Percentiles rank a stretch among this genome's conserved stretches.
Conservation (phyloP, 441 rosid species). For the Pelargonium cotyledonis region DNA sequence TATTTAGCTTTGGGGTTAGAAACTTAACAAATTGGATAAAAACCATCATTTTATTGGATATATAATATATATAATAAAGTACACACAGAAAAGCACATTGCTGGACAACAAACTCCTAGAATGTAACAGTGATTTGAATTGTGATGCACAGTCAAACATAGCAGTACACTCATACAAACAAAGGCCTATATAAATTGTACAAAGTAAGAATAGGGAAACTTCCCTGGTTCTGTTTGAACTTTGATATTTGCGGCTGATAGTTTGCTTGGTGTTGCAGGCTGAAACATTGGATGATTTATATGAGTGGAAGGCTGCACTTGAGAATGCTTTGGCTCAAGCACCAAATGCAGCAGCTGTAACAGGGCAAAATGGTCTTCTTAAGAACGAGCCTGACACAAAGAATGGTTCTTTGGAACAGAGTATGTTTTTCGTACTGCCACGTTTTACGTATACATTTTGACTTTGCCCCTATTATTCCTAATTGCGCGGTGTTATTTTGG, state of each 20-base stretch:
- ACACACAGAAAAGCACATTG: background rate
- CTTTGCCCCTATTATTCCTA: conserved; percentile 7
- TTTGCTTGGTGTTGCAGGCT: conserved; percentile 50
- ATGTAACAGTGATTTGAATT: background rate
- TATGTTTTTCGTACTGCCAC: conserved; percentile 28
- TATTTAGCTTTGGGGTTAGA: background rate
- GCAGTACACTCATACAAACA: too few species aligned
- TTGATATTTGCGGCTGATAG: conserved; percentile 14
- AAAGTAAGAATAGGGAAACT: background rate
- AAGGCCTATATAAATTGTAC: too few species aligned
- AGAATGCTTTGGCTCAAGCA: conserved; percentile 84
- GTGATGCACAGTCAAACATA: background rate
- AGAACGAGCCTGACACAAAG: conserved; percentile 54
- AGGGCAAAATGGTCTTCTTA: conserved; percentile 81
- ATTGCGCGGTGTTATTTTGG: background rate
- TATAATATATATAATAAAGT: too few species aligned
- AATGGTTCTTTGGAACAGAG: conserved; percentile 53
- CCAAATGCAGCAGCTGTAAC: conserved; percentile 64
- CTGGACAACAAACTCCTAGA: background rate
- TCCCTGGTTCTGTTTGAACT: conserved; percentile 6
- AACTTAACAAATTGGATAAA: background rate
- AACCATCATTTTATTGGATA: background rate
- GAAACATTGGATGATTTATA: conserved; percentile 85
- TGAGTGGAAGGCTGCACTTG: conserved; percentile 92
- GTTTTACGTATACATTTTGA: background rate